Base-by-base conservation (phyloP, 306 rosid species). In the Glycine tomentella region DNA sequence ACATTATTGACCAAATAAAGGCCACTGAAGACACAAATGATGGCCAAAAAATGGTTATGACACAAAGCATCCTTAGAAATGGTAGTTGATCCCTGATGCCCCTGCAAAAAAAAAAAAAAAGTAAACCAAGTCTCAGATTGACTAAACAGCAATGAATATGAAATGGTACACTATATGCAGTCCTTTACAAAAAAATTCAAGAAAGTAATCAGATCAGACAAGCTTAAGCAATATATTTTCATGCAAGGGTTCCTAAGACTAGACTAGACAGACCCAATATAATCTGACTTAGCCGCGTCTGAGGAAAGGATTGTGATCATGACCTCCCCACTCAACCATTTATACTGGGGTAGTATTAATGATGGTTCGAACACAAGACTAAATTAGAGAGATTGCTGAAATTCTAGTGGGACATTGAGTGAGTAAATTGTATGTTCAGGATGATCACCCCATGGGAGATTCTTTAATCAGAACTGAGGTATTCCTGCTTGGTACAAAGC, bases 41-140 rank as follows among this genome's bases (percentile, higher is more conserved):
- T 91, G 63, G 95, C 97, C 71, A 89, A 81, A 81, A 94, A 80
- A 92, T 94, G 98, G 80, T 87, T 85, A 80, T 91, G 86, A 84
- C 94, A 94, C 88, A 87, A 69, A 40, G 89, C 85, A 67, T 89
- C 93, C 86, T 83, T 91, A 79, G 97, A 86, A 84, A 83, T 68
- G 74, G 84, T 81, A 55, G 86, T 74, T 17, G 90, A 87, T 77
- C 87, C 89, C 81, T 55, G 86, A 72, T 85, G 88, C 97, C 92
- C 91, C 88, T 88, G 88, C 69, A 81, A 64, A 75, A 76, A 44
- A 71, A 76, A 44, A 71, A 34, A 34, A 2, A 36, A 25, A 3
- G 69, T 0, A 69, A 58, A 55, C 44, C 16, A 67, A 75, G 72
- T 74, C 57, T 88, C 74, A 86, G 81, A 88, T 67, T 66, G 81